These are phyloP conservation scores for Gossypium sturtianum DNA, from an alignment of 345 rosid genomes.

Conservation along the genomic window DNA sequence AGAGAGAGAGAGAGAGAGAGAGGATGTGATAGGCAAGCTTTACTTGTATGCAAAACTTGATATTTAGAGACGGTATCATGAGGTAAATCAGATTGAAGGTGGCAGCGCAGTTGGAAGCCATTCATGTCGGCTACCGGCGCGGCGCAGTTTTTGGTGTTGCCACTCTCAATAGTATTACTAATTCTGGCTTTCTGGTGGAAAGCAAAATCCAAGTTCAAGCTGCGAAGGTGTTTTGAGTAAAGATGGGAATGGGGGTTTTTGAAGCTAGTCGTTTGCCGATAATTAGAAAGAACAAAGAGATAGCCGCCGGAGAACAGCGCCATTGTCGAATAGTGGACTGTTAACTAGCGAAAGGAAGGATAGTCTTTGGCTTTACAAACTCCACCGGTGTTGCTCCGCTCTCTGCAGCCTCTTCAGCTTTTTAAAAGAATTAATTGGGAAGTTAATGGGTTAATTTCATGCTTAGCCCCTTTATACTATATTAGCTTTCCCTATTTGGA, in stretches of 20 bases:
- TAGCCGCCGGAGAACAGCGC: neutral
- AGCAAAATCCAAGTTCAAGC: neutral
- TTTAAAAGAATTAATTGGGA: neutral
- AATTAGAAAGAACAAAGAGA: neutral
- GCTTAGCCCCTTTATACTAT: neutral
- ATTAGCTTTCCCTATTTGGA: neutral
- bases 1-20: too few species aligned
- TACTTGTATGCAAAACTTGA: neutral
- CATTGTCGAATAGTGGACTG: neutral
- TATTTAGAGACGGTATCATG: neutral
- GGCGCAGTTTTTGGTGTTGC: neutral
- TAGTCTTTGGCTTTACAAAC: neutral
- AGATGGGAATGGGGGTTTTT: neutral
- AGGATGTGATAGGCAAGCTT: neutral
- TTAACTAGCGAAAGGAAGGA: neutral
- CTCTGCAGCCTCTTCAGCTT: neutral
- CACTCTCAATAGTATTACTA: neutral
- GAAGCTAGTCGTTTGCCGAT: neutral
- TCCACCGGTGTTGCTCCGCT: neutral
- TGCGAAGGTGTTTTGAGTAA: neutral
- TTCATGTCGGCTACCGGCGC: neutral
- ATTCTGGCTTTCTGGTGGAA: neutral
- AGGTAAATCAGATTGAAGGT: neutral
- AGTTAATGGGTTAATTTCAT: neutral
- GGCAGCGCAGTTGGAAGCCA: neutral